These are phyloP conservation scores for Wallacemonas collosoma DNA, from an alignment of 208 protist genomes.

Conservation along the genomic window DNA sequence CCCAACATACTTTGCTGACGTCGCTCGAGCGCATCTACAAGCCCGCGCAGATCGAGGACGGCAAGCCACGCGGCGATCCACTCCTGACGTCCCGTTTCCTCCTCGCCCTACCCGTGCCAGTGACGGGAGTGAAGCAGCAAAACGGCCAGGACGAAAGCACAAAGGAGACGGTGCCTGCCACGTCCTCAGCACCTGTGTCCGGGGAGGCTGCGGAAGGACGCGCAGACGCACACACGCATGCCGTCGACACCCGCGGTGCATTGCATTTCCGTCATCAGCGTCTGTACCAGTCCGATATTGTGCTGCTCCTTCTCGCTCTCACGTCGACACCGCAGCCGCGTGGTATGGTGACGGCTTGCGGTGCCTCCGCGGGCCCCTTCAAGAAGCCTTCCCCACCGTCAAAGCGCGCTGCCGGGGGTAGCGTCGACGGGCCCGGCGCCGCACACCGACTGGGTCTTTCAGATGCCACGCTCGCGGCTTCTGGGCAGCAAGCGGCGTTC, in stretches of 20 bases:
- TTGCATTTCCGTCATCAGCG: slow-evolving; percentile 42
- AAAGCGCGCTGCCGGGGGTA: too few species aligned
- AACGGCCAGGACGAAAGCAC: too few species aligned
- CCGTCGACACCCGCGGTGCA: neutral
- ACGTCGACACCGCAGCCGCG: slow-evolving; percentile 38
- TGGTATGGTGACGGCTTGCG: neutral
- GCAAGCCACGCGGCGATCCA: slow-evolving; percentile 45
- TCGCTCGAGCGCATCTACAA: slow-evolving; percentile 36
- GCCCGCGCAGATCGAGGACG: slow-evolving; percentile 55
- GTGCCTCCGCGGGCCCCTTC: neutral
- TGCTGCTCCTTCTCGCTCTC: slow-evolving; percentile 70
- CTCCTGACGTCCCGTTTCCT: slow-evolving; percentile 57
- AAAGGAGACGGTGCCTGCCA: too few species aligned
- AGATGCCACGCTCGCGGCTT: neutral
- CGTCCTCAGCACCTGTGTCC: too few species aligned
- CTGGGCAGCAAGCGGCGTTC: neutral
- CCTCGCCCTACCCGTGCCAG: slow-evolving; percentile 8
- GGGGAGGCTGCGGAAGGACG: too few species aligned
- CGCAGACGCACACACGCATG: neutral
- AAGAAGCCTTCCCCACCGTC: slow-evolving; percentile 1
- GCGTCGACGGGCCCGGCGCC: too few species aligned
- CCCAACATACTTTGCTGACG: slow-evolving; percentile 46
- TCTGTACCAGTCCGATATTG: slow-evolving; percentile 81
- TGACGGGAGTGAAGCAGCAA: neutral
- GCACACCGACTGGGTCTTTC: neutral